Percentiles rank a stretch among this genome's conserved stretches.
These are phyloP conservation scores for Linanthus parryae DNA, from an alignment of 148 eudicot species.

Conservation along the genomic window DNA sequence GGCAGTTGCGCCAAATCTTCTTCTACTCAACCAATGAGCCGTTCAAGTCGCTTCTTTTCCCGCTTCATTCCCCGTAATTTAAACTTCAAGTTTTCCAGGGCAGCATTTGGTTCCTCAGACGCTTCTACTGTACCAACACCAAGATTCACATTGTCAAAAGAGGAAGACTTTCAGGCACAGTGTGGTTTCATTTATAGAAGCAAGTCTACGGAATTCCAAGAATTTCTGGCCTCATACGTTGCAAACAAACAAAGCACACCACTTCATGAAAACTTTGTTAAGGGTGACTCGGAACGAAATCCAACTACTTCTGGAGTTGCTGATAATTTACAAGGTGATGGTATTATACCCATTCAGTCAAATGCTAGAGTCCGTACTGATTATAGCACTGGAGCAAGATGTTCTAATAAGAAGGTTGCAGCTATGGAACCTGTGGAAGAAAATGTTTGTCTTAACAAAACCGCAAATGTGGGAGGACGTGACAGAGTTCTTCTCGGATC, in stretches of 20 bases:
- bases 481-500: slow-evolving; percentile 71
- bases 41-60: slow-evolving; percentile 53
- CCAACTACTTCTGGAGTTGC: slow-evolving; percentile 22
- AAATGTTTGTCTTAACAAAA: slow-evolving; percentile 69
- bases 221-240: slow-evolving; percentile 31
- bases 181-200: slow-evolving; percentile 24
- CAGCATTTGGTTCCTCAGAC: slow-evolving; percentile 44
- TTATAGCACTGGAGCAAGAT: slow-evolving; percentile 32
- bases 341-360: slow-evolving; percentile 16
- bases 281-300: slow-evolving; percentile 18
- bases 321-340: slow-evolving; percentile 21
- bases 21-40: slow-evolving; percentile 38
- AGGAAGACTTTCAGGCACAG: slow-evolving; percentile 32
- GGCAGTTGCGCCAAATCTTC: slow-evolving; percentile 42
- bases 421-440: slow-evolving; percentile 53
- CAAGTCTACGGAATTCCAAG: slow-evolving; percentile 26
- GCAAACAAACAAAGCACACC: slow-evolving; percentile 22
- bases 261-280: slow-evolving; percentile 19
- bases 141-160: slow-evolving; percentile 27
- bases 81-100: slow-evolving; percentile 60
- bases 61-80: slow-evolving; percentile 63
- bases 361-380: slow-evolving; percentile 33
- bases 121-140: slow-evolving; percentile 39
- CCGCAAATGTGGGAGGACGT: slow-evolving; percentile 80
- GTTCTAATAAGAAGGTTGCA: slow-evolving; percentile 32